These are phyloP conservation scores for Ganoderma meredithae DNA, from an alignment of 1,284 basidiomycete genomes.

Conservation along the genomic window DNA sequence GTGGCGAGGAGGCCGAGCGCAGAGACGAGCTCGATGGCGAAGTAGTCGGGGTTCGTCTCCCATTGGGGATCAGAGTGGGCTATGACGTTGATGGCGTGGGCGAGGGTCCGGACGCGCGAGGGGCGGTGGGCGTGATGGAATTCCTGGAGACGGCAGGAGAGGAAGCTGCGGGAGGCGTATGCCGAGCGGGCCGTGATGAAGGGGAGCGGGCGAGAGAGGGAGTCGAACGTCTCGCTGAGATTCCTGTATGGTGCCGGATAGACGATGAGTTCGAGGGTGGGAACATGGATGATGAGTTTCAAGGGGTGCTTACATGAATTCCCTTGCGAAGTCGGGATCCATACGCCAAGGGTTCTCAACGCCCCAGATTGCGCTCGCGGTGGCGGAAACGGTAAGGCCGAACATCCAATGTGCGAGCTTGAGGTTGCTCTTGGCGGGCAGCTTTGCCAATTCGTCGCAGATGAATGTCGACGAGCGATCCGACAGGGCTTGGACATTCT, in stretches of 20 bases:
- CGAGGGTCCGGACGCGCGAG: background rate
- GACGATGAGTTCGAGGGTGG: background rate
- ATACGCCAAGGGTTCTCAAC: background rate
- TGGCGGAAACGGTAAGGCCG: background rate
- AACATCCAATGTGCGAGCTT: background rate
- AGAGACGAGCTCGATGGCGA: background rate
- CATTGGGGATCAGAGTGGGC: background rate
- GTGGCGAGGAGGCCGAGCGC: slow-evolving; percentile 4
- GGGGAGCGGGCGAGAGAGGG: background rate
- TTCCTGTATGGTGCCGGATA: background rate
- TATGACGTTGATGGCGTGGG: background rate
- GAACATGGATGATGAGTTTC: background rate
- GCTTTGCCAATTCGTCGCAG: background rate
- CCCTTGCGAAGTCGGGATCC: background rate
- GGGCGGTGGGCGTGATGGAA: background rate
- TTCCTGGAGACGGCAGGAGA: background rate
- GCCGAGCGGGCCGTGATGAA: background rate
- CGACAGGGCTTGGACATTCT: background rate
- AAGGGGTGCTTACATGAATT: background rate
- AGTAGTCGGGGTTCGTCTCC: background rate
- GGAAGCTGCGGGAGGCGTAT: background rate
- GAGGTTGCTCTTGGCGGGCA: background rate
- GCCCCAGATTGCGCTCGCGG: background rate
- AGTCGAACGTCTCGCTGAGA: background rate
- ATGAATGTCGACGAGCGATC: background rate